These are phyloP conservation scores for Phytophthora podocarpi DNA, from an alignment of 352 stramenopile species.

Conservation along the genomic window DNA sequence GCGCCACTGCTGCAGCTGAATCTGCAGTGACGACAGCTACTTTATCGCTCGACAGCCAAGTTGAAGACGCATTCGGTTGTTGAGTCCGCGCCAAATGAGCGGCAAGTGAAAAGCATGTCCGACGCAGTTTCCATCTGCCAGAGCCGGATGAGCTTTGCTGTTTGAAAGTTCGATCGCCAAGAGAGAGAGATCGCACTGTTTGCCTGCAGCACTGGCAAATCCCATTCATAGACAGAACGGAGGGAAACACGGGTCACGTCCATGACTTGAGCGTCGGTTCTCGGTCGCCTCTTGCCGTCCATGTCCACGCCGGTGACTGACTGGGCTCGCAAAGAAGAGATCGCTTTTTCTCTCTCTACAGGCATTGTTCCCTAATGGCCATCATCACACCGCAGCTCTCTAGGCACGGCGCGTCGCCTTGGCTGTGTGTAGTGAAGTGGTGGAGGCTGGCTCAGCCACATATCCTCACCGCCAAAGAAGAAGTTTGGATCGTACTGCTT, in stretches of 20 bases:
- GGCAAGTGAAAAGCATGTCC: not conserved
- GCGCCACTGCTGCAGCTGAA: too few species aligned
- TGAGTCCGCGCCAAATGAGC: constrained; percentile 24
- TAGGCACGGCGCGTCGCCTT: too few species aligned
- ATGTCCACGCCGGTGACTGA: not conserved
- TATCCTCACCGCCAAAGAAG: not conserved
- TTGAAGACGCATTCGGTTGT: constrained; percentile 24
- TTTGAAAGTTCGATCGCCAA: constrained; percentile 9
- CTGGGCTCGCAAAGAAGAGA: constrained; percentile 19
- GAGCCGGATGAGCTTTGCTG: constrained; percentile 17
- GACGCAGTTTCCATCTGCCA: constrained; percentile 11
- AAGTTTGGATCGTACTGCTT: not conserved
- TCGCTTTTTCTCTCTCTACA: constrained; percentile 10
- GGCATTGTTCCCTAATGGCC: too few species aligned
- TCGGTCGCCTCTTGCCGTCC: not conserved
- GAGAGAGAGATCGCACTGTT: constrained; percentile 4
- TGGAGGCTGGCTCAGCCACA: too few species aligned
- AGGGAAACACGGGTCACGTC: constrained; percentile 16
- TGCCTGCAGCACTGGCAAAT: constrained; percentile 14
- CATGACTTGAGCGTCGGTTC: constrained; percentile 5
- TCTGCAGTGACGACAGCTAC: too few species aligned
- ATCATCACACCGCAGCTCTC: too few species aligned
- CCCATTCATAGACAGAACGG: constrained; percentile 20
- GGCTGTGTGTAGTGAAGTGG: not conserved
- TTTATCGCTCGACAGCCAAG: too few species aligned